Conservation (phyloP, 129 eudicot genomes). For the Pittosporum tobira region DNA sequence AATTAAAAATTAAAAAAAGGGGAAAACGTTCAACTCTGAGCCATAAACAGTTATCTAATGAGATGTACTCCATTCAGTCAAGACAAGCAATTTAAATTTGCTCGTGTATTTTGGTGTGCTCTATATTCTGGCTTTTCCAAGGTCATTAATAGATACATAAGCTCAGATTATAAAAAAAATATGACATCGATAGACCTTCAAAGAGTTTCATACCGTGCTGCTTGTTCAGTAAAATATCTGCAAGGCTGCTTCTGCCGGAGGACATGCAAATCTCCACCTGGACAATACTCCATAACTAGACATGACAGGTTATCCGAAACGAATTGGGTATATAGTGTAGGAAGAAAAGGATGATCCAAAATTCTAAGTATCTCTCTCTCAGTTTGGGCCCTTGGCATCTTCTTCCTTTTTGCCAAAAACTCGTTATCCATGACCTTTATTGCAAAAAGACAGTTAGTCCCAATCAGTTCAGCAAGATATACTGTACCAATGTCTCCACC, state of each 20-base stretch:
- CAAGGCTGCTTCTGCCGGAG: slow-evolving; percentile 93
- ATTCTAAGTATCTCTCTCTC: slow-evolving; percentile 81
- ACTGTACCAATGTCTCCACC: slow-evolving; percentile 96
- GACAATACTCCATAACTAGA: slow-evolving; percentile 94
- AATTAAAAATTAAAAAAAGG: too few species aligned
- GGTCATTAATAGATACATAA: too few species aligned
- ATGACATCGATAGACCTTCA: background rate
- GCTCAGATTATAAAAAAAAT: too few species aligned
- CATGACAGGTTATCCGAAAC: slow-evolving; percentile 85
- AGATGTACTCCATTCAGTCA: background rate
- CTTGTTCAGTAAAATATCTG: slow-evolving; percentile 82
- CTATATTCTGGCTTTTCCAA: too few species aligned
- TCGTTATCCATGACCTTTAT: slow-evolving; percentile 96
- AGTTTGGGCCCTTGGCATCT: slow-evolving; percentile 89
- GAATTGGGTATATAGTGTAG: slow-evolving; percentile 86
- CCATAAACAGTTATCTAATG: too few species aligned
- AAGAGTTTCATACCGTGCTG: slow-evolving; percentile 58
- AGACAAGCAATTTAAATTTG: background rate
- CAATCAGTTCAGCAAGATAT: slow-evolving; percentile 82
- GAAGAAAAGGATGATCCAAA: slow-evolving; percentile 96
- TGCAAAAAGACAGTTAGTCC: slow-evolving; percentile 72
- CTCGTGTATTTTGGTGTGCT: too few species aligned
- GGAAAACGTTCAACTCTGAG: background rate
- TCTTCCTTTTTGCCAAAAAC: slow-evolving; percentile 70
- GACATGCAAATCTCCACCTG: slow-evolving; percentile 95